Base-by-base conservation (phyloP, 2,329 filamentous ascomycete species). In the Malbranchea zuffiana region DNA sequence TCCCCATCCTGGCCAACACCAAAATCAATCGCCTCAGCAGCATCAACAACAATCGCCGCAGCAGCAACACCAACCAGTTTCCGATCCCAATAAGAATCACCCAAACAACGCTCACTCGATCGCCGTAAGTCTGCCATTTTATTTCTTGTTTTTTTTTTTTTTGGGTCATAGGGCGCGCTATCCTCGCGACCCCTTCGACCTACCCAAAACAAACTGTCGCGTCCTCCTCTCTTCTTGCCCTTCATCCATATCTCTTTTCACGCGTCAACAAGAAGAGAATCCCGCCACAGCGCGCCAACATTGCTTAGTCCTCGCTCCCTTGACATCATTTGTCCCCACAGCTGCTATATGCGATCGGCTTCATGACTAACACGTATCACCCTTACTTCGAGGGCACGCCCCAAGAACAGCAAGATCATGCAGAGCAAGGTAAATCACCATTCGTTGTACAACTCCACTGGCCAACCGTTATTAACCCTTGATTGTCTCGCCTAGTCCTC, bases 401-500 rank as follows among this genome's bases (percentile, higher is more conserved):
- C 39, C 17, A 3, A 10, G 8, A 20, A 25, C 10, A 19, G 37
- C 49, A 63, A 60, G 62, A 66, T 37, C 61, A 61, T 53, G 59
- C 55, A 42, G 63, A 66, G 32, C 62, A 64, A 50, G 56, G 63
- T 66, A 58, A 49, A 58, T 10, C 13, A 27, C 17, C 16, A 20
- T 16, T 21, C 3, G 2, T n/a, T n/a, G 17, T n/a, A 5, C 3
- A 6, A 10, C n/a, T 30, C 15, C 11, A 7, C 7, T 11, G 18
- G 6, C 21, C 3, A 26, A n/a, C 3, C 24, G 32, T n/a, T n/a
- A 32, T 19, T 32, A 28, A 27, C 30, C 30, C 35, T 28, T 26
- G 39, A 36, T 40, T 41, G 31, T 30, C 34, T 29, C 32, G 32
- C 23, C 33, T 49, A 78, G 74, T 72, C 54, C 67, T 78, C 52